Conservation (phyloP, 2,329 filamentous ascomycete genomes). For the Teratosphaeria destructans region DNA sequence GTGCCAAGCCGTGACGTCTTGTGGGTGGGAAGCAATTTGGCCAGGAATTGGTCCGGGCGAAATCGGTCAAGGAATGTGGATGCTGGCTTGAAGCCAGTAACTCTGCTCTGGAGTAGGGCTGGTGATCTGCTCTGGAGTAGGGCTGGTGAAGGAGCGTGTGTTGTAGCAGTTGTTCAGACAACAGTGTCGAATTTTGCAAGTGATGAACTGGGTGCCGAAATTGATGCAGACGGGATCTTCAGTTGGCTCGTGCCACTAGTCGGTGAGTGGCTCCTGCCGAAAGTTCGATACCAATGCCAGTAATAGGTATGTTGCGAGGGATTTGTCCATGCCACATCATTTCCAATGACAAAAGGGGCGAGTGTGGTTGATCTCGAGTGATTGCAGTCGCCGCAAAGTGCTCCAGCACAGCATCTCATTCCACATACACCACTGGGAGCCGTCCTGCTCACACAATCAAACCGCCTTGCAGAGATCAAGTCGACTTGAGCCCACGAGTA, state of each 20-base stretch:
- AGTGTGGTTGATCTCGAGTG: background rate
- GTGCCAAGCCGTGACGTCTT: background rate
- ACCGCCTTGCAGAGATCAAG: background rate
- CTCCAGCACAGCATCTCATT: background rate
- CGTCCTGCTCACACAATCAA: background rate
- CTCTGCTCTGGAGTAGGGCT: background rate
- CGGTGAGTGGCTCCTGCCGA: background rate
- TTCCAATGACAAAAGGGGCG: background rate
- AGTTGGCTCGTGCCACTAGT: background rate
- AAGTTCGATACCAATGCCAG: background rate
- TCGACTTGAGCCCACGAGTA: background rate
- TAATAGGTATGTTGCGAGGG: background rate
- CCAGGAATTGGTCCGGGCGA: background rate
- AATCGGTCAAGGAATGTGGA: background rate
- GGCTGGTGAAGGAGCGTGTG: background rate
- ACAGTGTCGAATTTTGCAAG: background rate
- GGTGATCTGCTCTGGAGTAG: background rate
- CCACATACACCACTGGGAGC: background rate
- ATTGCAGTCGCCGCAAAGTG: background rate
- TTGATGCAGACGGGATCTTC: background rate
- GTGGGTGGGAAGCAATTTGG: background rate
- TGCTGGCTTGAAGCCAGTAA: background rate
- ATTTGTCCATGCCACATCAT: background rate
- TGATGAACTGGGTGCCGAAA: background rate
- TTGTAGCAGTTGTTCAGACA: background rate